Conservation (phyloP, 1,284 basidiomycete species). For the Ganoderma lingzhi region DNA sequence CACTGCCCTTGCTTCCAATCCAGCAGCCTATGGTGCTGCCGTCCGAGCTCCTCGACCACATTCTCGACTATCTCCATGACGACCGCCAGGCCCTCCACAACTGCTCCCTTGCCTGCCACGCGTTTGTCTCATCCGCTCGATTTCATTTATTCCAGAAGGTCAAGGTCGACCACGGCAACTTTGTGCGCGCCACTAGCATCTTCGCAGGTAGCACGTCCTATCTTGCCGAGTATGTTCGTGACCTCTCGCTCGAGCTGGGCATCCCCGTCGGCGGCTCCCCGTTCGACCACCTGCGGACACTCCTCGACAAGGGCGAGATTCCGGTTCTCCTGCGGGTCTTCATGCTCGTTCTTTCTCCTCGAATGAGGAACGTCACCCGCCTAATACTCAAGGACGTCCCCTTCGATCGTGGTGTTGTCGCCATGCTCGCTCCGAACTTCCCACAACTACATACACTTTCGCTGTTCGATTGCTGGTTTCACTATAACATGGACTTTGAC, state of each 20-base stretch:
- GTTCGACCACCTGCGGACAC: constrained; percentile 10
- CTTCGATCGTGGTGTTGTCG: constrained; percentile 19
- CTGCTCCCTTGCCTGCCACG: constrained; percentile 31
- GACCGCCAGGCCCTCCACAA: constrained; percentile 33
- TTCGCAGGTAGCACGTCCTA: constrained; percentile 17
- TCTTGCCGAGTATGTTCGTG: constrained; percentile 21
- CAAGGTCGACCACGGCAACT: constrained; percentile 17
- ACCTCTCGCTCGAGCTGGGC: constrained; percentile 23
- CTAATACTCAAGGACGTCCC: constrained; percentile 26
- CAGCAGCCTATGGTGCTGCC: constrained; percentile 20
- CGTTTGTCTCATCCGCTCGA: constrained; percentile 18
- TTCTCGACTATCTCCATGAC: constrained; percentile 38
- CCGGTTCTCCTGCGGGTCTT: constrained; percentile 17
- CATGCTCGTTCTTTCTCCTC: constrained; percentile 23
- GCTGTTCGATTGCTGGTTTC: constrained; percentile 31
- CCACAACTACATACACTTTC: constrained; percentile 24
- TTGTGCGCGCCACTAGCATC: constrained; percentile 8
- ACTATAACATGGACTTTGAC: constrained; percentile 26
- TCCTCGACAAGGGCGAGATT: constrained; percentile 10
- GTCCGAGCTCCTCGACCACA: constrained; percentile 38
- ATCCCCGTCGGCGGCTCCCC: constrained; percentile 1
- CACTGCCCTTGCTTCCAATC: neutral
- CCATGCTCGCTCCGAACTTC: constrained; percentile 18
- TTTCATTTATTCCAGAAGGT: constrained; percentile 27
- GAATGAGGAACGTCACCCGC: constrained; percentile 17